Percentiles rank a stretch among this genome's conserved stretches.
Conservation (phyloP, 495 filamentous ascomycete species). For the Talaromyces liani region DNA sequence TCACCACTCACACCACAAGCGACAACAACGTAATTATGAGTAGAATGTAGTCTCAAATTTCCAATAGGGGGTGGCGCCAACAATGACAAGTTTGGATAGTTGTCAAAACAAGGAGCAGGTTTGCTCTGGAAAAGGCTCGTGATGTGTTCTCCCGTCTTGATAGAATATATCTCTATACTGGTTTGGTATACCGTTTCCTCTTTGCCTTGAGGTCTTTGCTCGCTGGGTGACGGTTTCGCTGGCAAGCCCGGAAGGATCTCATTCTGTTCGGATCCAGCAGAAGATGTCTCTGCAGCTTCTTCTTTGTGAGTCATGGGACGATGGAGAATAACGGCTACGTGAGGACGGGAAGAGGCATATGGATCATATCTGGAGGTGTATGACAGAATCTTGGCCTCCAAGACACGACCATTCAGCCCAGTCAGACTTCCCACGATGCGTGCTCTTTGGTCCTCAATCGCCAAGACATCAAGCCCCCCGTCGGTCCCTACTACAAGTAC, state of each 20-base stretch:
- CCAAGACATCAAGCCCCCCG: conserved; percentile 62
- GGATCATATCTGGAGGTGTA: conserved; percentile 41
- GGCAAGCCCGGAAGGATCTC: conserved; percentile 23
- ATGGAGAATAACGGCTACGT: conserved; percentile 70
- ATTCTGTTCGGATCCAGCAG: conserved; percentile 30
- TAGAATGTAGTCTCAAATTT: conserved; percentile 60
- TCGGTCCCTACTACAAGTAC: conserved; percentile 73
- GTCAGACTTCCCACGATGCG: conserved; percentile 59
- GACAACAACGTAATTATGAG: conserved; percentile 59
- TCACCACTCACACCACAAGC: conserved; percentile 79
- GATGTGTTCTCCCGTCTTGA: conserved; percentile 59
- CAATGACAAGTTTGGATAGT: conserved; percentile 29
- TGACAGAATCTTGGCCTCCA: conserved; percentile 71
- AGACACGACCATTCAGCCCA: conserved; percentile 70
- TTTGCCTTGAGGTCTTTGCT: conserved; percentile 23
- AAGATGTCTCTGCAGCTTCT: conserved; percentile 28
- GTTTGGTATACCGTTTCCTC: conserved; percentile 63
- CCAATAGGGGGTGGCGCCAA: conserved; percentile 58
- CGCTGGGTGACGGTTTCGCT: conserved; percentile 17
- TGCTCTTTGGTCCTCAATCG: conserved; percentile 58
- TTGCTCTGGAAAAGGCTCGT: conserved; percentile 59
- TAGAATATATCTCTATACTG: conserved; percentile 75
- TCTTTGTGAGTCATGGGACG: conserved; percentile 49
- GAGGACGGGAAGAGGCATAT: conserved; percentile 40
- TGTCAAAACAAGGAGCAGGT: conserved; percentile 35